A percentile compares a stretch with the other conserved stretches of the same genome.
Evolutionary conservation across 1,139 yeast genomes (phyloP).

Genomic region (Sugiyamaella paludigena): DNA sequence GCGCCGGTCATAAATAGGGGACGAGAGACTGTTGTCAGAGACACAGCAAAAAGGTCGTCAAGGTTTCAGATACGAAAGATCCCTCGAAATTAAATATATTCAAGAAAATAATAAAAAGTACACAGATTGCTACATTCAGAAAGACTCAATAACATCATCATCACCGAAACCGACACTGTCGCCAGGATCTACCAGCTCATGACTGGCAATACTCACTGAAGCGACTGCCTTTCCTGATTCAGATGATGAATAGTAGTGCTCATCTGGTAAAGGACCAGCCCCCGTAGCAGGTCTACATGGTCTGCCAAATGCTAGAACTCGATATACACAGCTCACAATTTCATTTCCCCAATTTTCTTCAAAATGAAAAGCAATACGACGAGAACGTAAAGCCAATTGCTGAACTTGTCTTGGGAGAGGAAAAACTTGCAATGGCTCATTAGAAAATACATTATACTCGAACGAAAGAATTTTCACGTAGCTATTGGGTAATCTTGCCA

Average conservation of each 20-base stretch:
- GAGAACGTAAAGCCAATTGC: conserved; percentile 20
- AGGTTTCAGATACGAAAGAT: too few species aligned
- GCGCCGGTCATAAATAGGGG: too few species aligned
- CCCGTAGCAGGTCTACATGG: conserved; percentile 3
- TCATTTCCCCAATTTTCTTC: conserved; percentile 38
- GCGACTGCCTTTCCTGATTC: too few species aligned
- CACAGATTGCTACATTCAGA: conserved; percentile 1
- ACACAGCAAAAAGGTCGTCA: too few species aligned
- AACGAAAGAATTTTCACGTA: conserved; percentile 31
- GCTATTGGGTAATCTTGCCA: conserved; percentile 18
- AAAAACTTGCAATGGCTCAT: conserved; percentile 33
- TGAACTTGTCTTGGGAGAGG: conserved; percentile 28
- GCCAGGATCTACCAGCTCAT: conserved; percentile 6
- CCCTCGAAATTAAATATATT: background rate
- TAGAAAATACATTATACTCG: conserved; percentile 31
- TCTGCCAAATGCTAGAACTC: conserved; percentile 35
- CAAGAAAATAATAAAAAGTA: conserved; percentile 1
- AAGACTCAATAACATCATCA: conserved; percentile 10
- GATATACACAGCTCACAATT: conserved; percentile 37
- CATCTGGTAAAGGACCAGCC: background rate
- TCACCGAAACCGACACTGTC: conserved; percentile 20
- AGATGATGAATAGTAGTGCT: background rate
- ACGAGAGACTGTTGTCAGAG: too few species aligned
- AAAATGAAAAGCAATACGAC: conserved; percentile 28
- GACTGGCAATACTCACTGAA: background rate